Base-by-base conservation (phyloP, 163 green algal species). In the Trebouxiophyceae sp. region DNA sequence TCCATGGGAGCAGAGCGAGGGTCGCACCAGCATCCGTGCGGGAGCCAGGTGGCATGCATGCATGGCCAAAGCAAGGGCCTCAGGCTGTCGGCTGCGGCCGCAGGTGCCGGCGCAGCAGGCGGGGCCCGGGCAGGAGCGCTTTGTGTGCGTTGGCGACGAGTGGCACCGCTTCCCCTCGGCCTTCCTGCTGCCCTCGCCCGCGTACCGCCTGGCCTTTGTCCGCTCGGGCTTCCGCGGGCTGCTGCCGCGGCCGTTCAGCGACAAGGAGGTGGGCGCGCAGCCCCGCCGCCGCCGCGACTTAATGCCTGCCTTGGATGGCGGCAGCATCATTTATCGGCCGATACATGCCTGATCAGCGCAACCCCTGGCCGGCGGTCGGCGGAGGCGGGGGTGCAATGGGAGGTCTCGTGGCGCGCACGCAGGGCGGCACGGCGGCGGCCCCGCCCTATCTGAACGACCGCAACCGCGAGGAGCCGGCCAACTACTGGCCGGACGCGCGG, bases 111-210 rank as follows among this genome's bases (percentile, higher is more conserved):
- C n/a, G n/a, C n/a, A n/a, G n/a, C n/a, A n/a, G n/a, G n/a, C n/a
- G n/a, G n/a, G n/a, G n/a, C n/a, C n/a, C n/a, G n/a, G n/a, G n/a
- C n/a, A n/a, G n/a, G n/a, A n/a, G n/a, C n/a, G n/a, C n/a, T 16
- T 50, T 33, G 86, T 96, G 24, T 96, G 89, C 69, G 66, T 89
- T 7, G 89, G 87, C 1, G 78, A 69, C 27, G 89, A 96, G 73
- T 96, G 89, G 89, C 75, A 96, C 65, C 82, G 89, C 59, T 95
- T 89, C 69, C 89, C 89, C 19, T 89, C 81, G 16, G 86, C 88
- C 31, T 96, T 95, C 76, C 88, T 92, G 71, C 77, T 96, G 24
- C 86, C 87, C 3, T 71, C 50, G 1, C 68, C 75, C 3, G 16
- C 31, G 0, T 89, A 92, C 69, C 57, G 78, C 16, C 65, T 91